Base-by-base conservation (phyloP, 768 basidiomycete species). In the Tylopilus felleus region DNA sequence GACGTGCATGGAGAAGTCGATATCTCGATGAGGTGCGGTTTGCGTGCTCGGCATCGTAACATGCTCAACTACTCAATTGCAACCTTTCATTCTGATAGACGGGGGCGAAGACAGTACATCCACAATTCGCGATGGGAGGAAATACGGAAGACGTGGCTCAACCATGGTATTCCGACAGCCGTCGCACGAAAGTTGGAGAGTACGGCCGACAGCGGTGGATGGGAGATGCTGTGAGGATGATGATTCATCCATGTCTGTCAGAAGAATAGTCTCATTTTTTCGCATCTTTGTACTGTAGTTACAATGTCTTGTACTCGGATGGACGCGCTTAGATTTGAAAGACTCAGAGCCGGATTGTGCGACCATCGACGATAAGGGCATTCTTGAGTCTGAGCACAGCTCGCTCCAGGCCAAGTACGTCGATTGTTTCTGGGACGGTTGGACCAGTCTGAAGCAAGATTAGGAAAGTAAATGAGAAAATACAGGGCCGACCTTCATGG, bases 1-100 rank as follows among this genome's bases (percentile, higher is more conserved):
- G 97, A 99, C 62, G 82, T 82, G 1, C 97, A 98, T 56, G 97
- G 96, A 1, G 97, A 98, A 64, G 81, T 93, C 2, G 96, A 98
- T 68, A 76, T 90, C 13, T 88, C 88, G 3, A 92, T 96, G 87
- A 84, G 92, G 94, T 93, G 61, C 52, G 78, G n/a, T n/a, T n/a
- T 10, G 4, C 9, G 23, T 14, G 6, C 43, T 42, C 27, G 8
- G 14, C 27, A 38, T 22, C 46, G 33, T 35, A 43, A n/a, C 8
- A 42, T 8, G 28, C 25, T 41, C 29, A 38, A 5, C 9, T 5
- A n/a, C 36, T 36, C 16, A 6, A 40, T 6, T 14, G 8, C 27
- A n/a, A n/a, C n/a, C n/a, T n/a, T n/a, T n/a, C n/a, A 4, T 8
- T n/a, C 4, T n/a, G 9, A 10, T 53, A 94, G 94, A 67, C 85